Evolutionary conservation across 495 filamentous ascomycete genomes (phyloP).

Genomic region (Lophium mytilinum): DNA sequence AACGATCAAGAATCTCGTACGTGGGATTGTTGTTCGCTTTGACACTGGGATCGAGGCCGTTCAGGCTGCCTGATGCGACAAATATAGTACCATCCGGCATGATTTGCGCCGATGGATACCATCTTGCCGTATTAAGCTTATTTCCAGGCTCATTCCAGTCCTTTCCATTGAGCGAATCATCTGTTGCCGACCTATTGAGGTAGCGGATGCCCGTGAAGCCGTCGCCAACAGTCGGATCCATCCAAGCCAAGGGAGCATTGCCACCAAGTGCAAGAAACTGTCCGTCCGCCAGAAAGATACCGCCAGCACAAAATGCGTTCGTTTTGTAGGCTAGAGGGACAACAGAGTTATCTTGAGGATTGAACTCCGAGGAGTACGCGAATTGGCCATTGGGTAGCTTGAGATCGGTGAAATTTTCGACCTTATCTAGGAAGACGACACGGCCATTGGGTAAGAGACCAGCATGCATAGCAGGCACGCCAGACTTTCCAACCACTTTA

Average conservation of each 20-base stretch:
- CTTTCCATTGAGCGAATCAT: conserved; percentile 42
- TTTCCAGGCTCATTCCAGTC: conserved; percentile 50
- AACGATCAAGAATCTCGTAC: conserved; percentile 46
- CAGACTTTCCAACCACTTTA: conserved; percentile 44
- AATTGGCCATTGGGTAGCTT: conserved; percentile 46
- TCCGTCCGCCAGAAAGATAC: conserved; percentile 52
- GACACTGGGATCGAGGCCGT: conserved; percentile 51
- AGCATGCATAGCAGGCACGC: conserved; percentile 58
- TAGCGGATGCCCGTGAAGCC: conserved; percentile 52
- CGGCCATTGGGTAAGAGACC: conserved; percentile 52
- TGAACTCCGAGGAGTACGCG: conserved; percentile 54
- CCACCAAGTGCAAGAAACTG: conserved; percentile 48
- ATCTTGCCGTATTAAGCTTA: conserved; percentile 45
- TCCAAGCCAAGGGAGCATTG: conserved; percentile 45
- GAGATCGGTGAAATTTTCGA: conserved; percentile 54
- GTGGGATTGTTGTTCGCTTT: conserved; percentile 56
- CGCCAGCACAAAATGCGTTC: conserved; percentile 57
- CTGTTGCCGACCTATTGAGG: conserved; percentile 42
- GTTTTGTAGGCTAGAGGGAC: conserved; percentile 47
- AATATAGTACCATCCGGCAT: conserved; percentile 49
- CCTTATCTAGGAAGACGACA: conserved; percentile 55
- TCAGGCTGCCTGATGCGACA: conserved; percentile 54
- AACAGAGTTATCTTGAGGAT: conserved; percentile 43
- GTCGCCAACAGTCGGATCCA: conserved; percentile 52
- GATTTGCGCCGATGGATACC: conserved; percentile 54